These are phyloP conservation scores for Hymenotorrendiella dingleyae DNA, from an alignment of 2,329 filamentous ascomycete genomes.

Conservation along the genomic window DNA sequence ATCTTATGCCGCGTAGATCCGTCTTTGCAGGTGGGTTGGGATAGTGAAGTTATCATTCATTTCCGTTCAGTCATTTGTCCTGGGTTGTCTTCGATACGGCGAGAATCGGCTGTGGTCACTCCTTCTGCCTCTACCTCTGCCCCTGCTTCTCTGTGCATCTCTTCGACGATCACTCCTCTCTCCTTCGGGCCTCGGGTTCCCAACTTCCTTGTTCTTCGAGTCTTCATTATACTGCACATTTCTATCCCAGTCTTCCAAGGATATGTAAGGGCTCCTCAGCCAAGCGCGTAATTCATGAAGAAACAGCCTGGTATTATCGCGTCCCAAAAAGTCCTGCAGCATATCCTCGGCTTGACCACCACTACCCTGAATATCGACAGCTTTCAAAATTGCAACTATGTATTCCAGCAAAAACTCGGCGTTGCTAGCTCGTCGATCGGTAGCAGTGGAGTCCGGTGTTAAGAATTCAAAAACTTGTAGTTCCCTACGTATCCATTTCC, in stretches of 20 bases:
- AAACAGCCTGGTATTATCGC: slow-evolving; percentile 67
- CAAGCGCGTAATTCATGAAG: slow-evolving; percentile 80
- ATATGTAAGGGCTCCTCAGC: slow-evolving; percentile 72
- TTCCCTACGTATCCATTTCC: slow-evolving; percentile 78
- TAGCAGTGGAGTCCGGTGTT: slow-evolving; percentile 27
- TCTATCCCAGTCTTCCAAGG: slow-evolving; percentile 70
- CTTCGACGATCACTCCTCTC: no score
- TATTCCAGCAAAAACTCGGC: slow-evolving; percentile 84
- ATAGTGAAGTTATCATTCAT: no score
- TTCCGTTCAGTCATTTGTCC: no score
- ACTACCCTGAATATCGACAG: slow-evolving; percentile 73
- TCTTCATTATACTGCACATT: slow-evolving; percentile 28
- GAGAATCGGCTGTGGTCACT: no score
- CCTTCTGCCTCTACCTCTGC: no score
- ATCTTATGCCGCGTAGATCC: no score
- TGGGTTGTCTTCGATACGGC: no score
- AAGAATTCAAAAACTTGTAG: slow-evolving; percentile 77
- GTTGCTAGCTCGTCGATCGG: slow-evolving; percentile 53
- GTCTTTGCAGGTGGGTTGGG: no score
- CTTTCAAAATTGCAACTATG: slow-evolving; percentile 75
- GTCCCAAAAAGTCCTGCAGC: slow-evolving; percentile 70
- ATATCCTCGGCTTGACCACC: slow-evolving; percentile 74
- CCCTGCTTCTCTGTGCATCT: no score
- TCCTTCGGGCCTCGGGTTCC: background rate
- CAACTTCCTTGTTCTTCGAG: background rate